phyloP scores from a whole-genome alignment of 495 filamentous ascomycete species.

The Barbatosphaeria neglecta region DNA sequence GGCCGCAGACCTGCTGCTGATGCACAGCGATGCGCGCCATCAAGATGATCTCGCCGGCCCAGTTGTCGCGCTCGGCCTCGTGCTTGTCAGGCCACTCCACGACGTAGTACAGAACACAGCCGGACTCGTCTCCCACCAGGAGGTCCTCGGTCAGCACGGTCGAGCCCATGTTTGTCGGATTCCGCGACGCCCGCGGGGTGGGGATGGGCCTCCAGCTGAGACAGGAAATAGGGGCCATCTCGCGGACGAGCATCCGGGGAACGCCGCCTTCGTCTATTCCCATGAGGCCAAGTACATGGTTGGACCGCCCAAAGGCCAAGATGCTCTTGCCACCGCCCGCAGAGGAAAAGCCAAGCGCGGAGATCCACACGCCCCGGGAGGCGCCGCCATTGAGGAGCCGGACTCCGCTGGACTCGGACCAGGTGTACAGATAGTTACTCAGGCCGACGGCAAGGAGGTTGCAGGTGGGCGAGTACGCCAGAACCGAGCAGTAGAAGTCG shows the following conservation, averaged over 20 bases:
- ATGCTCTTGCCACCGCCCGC: conserved; percentile 63
- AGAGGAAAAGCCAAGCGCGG: conserved; percentile 82
- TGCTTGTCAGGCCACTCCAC: conserved; percentile 69
- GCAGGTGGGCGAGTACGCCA: conserved; percentile 68
- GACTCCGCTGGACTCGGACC: conserved; percentile 60
- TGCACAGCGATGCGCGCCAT: conserved; percentile 69
- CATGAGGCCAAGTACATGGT: conserved; percentile 44
- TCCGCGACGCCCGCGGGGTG: conserved; percentile 28
- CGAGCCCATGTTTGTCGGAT: conserved; percentile 15
- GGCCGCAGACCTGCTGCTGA: conserved; percentile 81
- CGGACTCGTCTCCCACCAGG: conserved; percentile 78
- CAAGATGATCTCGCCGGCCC: conserved; percentile 68
- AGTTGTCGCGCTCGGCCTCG: conserved; percentile 45
- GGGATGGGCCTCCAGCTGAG: conserved; percentile 53
- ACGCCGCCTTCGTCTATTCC: conserved; percentile 32
- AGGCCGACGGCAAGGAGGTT: conserved; percentile 79
- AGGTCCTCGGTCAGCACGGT: conserved; percentile 61
- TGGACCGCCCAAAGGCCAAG: conserved; percentile 71
- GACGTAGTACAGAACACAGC: conserved; percentile 76
- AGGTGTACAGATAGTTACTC: conserved; percentile 68
- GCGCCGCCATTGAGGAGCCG: conserved; percentile 29
- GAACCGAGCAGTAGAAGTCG: conserved; percentile 88
- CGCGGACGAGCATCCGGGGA: conserved; percentile 60
- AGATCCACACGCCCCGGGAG: conserved; percentile 43
- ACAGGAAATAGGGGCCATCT: conserved; percentile 62